Conservation (phyloP, 2,329 filamentous ascomycete genomes). For the Penicillium sp. region DNA sequence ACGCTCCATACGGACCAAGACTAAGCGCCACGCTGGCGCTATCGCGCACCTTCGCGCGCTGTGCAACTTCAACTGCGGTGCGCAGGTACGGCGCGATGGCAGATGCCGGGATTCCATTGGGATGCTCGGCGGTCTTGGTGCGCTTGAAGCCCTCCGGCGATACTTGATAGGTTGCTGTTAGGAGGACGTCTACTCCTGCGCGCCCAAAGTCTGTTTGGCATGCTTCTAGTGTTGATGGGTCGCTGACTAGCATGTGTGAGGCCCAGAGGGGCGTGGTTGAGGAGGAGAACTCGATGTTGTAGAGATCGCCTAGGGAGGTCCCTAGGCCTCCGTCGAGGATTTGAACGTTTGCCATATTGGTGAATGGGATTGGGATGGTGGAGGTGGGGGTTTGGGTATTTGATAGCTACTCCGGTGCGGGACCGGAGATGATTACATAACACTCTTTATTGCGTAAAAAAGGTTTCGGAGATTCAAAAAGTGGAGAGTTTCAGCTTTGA, state of each 20-base stretch:
- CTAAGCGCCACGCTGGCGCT: conserved; percentile 52
- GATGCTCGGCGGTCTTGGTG: conserved; percentile 49
- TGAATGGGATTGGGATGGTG: background rate
- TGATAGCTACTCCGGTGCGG: background rate
- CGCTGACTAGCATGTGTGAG: conserved; percentile 63
- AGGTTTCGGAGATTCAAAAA: background rate
- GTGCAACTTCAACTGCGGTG: conserved; percentile 41
- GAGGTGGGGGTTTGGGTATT: conserved; percentile 7
- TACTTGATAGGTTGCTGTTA: conserved; percentile 69
- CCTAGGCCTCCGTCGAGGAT: conserved; percentile 69
- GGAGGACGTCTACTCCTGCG: conserved; percentile 63
- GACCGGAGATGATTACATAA: background rate
- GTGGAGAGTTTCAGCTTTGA: background rate
- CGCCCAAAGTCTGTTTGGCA: conserved; percentile 60
- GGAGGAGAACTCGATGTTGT: conserved; percentile 54
- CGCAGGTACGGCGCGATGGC: conserved; percentile 48
- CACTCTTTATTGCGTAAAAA: background rate
- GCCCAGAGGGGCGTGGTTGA: conserved; percentile 64
- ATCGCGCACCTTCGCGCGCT: conserved; percentile 29
- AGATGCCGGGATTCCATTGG: conserved; percentile 46
- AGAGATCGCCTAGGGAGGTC: conserved; percentile 63
- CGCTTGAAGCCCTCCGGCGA: conserved; percentile 59
- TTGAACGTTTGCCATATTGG: conserved; percentile 40
- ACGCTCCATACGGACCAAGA: conserved; percentile 68
- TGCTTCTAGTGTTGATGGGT: conserved; percentile 52